Base-by-base conservation (phyloP, 2,329 filamentous ascomycete genomes). In the Hymenoscyphus linearis region DNA sequence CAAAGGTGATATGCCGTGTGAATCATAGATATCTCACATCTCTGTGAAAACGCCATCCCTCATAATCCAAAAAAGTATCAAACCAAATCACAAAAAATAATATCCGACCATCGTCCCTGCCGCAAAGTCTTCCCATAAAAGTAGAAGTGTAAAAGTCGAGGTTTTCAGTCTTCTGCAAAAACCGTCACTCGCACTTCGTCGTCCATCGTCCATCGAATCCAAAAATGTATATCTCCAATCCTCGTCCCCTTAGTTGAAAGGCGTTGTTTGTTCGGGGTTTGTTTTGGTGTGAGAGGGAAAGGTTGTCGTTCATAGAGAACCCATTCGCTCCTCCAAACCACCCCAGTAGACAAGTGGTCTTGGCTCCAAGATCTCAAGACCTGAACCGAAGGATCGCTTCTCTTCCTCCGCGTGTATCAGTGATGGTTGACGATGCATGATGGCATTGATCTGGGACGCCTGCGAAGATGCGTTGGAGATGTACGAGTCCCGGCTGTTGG, bases 331-430 rank as follows among this genome's bases (percentile, higher is more conserved):
- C 73, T 86, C 84, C 55, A 87, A 72, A 44, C 85, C 82, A 65
- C 81, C 82, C 80, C 84, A 87, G 74, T 85, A 86, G 58, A 85
- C 82, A 37, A 85, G 78, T 12, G 85, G 85, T 52, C 85, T 75
- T 2, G 85, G 85, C 73, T 87, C 85, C 27, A 87, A 78, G 18
- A 87, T 76, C 66, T 76, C 77, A 9, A 86, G 76, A 67, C 83
- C 82, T 57, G 75, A 76, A 10, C 78, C 77, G 59, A 83, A 85
- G 66, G 74, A 78, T 68, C 74, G 76, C 65, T 78, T 79, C 74
- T 86, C 84, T 68, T 83, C 82, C 68, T 85, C 82, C 63, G 85
- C 74, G 68, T 81, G 77, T n/a, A 81, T 70, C 64, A 85, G 79
- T 18, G 81, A 84, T 13, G 82, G 81, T 66, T 83, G 82, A n/a